These are phyloP conservation scores for Pulveroboletus ravenelii DNA, from an alignment of 768 basidiomycete species.

Conservation along the genomic window DNA sequence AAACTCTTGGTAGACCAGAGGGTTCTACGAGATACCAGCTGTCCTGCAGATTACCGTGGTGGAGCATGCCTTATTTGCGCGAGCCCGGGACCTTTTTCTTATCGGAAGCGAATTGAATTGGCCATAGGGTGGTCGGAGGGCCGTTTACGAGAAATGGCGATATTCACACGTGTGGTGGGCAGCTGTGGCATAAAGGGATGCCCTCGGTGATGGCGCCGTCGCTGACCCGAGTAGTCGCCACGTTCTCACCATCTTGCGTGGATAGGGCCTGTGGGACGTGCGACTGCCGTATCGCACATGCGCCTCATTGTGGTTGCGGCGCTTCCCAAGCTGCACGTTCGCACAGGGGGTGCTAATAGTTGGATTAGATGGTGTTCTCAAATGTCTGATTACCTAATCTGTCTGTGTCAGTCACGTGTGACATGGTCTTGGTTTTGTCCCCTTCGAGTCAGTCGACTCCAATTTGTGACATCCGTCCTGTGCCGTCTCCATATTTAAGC, in stretches of 20 bases:
- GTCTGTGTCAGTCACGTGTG: constrained; percentile 21
- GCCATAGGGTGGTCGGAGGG: background rate
- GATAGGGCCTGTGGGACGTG: no score
- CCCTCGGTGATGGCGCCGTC: background rate
- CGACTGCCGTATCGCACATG: no score
- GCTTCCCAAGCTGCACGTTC: no score
- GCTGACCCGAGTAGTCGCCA: background rate
- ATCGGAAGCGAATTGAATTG: no score
- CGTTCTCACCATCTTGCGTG: background rate
- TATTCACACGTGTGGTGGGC: background rate
- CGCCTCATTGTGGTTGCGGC: no score
- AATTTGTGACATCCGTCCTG: constrained; percentile 35
- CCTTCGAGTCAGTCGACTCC: constrained; percentile 31
- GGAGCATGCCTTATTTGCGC: no score
- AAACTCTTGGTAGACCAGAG: background rate
- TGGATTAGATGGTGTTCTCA: constrained; percentile 11
- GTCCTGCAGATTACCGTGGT: no score
- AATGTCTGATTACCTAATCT: background rate
- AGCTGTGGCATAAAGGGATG: background rate
- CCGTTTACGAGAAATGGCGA: background rate
- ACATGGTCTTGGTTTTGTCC: constrained; percentile 25
- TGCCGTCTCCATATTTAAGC: constrained; percentile 35
- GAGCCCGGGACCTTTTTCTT: no score
- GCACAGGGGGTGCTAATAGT: background rate
- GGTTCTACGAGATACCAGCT: background rate